Percentiles rank a stretch among this genome's conserved stretches.
phyloP scores from a whole-genome alignment of 768 basidiomycete species.

The Boletus pseudopeckii region DNA sequence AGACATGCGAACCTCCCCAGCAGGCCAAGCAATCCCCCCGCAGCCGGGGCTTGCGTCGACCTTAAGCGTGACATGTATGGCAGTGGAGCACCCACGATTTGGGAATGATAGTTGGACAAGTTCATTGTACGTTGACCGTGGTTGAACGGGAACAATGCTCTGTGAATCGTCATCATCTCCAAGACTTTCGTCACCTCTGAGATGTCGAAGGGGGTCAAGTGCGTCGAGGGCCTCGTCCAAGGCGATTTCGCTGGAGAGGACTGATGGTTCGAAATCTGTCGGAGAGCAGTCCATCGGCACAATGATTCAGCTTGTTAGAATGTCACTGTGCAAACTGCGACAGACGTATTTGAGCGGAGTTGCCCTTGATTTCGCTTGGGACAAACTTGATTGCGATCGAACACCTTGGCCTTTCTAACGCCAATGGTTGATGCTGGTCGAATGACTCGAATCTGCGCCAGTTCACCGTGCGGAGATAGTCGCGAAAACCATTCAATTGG shows the following conservation, averaged over 20 bases:
- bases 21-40: slow-evolving; percentile 91
- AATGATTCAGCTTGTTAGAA: neutral
- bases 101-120: slow-evolving; percentile 44
- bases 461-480: neutral
- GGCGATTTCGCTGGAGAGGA: slow-evolving; percentile 35
- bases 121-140: slow-evolving; percentile 47
- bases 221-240: slow-evolving; percentile 53
- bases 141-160: slow-evolving; percentile 51
- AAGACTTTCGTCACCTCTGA: slow-evolving; percentile 41
- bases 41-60: slow-evolving; percentile 86
- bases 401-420: neutral
- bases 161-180: slow-evolving; percentile 20
- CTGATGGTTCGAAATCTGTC: slow-evolving; percentile 7
- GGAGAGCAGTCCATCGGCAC: neutral
- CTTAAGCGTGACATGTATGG: slow-evolving; percentile 41
- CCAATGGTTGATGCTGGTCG: too few species aligned
- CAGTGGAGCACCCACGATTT: neutral
- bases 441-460: too few species aligned
- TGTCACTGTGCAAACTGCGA: neutral
- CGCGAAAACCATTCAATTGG: neutral
- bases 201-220: slow-evolving; percentile 60
- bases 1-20: slow-evolving; percentile 65
- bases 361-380: neutral
- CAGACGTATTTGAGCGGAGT: neutral
- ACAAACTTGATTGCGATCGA: neutral